phyloP scores from a whole-genome alignment of 108 stramenopile genomes.

The Aurantiochytrium sp. region DNA sequence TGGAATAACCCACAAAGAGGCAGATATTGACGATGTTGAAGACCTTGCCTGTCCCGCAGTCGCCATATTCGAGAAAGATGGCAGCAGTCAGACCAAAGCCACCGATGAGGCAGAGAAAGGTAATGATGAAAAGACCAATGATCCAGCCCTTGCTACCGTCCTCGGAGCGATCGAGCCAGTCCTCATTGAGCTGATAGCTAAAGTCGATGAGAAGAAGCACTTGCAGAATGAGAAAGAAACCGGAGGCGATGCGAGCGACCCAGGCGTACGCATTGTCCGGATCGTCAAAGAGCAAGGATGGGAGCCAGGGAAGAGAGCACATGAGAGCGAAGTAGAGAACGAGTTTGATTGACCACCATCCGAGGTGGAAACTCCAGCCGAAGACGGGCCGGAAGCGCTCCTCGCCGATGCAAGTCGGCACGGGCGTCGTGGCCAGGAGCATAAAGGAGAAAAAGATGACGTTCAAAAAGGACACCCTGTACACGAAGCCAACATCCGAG shows the following conservation, averaged over 20 bases:
- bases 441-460: not conserved
- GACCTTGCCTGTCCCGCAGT: not conserved
- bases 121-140: not conserved
- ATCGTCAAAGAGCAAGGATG: not conserved
- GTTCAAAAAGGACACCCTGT: not conserved
- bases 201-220: constrained; percentile 12
- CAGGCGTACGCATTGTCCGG: not conserved
- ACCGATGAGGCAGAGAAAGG: not conserved
- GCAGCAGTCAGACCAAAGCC: not conserved
- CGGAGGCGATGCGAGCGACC: not conserved
- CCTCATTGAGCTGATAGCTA: not conserved
- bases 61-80: not conserved
- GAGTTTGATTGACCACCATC: not conserved
- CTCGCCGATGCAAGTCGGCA: not conserved
- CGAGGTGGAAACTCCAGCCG: not conserved
- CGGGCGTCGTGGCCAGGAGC: not conserved
- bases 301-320: not conserved
- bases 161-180: not conserved
- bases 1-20: not conserved
- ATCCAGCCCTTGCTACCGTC: not conserved
- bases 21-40: not conserved
- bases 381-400: not conserved
- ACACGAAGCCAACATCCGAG: not conserved
- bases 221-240: not conserved
- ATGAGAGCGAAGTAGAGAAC: not conserved